Base-by-base conservation (phyloP, 768 basidiomycete genomes). In the Termitomyces sp. region DNA sequence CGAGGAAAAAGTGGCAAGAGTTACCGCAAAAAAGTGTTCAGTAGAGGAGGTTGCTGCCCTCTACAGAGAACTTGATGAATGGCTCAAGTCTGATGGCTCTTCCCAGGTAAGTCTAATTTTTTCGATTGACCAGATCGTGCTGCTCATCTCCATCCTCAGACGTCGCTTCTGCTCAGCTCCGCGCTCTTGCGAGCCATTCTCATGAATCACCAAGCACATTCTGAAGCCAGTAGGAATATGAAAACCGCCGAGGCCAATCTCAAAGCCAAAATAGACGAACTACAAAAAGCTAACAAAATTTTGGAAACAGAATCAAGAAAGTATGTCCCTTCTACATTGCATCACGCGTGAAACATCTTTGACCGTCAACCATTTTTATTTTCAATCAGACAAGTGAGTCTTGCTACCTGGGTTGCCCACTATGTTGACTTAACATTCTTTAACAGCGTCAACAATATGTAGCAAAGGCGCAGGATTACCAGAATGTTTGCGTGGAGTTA, bases 21-120 rank as follows among this genome's bases (percentile, higher is more conserved):
- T 91, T 63, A 90, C 90, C 34, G 81, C 83, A 14, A 89, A 89
- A 82, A 91, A 89, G 79, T 90, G 88, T 73, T 89, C 88, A 39
- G 89, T 92, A 58, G 90, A 91, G 69, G 90, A 92, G 74, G 88
- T 92, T 51, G 81, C 84, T 51, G 74, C 79, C 58, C 80, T 92
- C 61, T 87, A 89, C 72, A 81, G 84, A 66, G 90, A 92, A 73
- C 78, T 92, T 59, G 81, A 89, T 68, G 82, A 83, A 59, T 92
- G 88, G 88, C 70, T 92, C 55, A 75, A 74, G 44, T 74, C 81
- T 51, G 85, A 86, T 63, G 74, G 71, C 61, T 80, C 84, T 63
- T 83, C 85, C 58, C 83, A 85, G 73, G 89, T 89, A 64, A 64
- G 82, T 77, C 50, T 64, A 11, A 59, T 39, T 52, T 58, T 3